These are phyloP conservation scores for Theobroma grandiflorum DNA, from an alignment of 441 rosid species.

Conservation along the genomic window DNA sequence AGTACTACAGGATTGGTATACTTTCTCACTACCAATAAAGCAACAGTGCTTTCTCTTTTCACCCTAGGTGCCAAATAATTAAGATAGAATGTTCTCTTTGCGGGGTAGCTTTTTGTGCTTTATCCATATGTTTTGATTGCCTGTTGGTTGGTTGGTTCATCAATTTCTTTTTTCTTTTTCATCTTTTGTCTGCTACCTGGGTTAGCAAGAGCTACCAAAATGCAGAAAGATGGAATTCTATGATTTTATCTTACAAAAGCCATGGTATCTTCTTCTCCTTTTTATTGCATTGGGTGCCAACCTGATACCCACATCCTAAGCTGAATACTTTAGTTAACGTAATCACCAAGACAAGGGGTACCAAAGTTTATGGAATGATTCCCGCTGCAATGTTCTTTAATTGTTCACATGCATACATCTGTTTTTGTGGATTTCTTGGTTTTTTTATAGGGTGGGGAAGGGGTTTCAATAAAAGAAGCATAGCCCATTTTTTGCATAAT, in stretches of 20 bases:
- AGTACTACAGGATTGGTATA: background rate
- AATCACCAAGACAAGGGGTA: background rate
- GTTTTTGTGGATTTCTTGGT: background rate
- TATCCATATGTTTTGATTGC: background rate
- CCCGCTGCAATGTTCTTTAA: background rate
- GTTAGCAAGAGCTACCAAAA: background rate
- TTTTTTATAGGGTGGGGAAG: too few species aligned
- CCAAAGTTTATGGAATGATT: constrained; percentile 11
- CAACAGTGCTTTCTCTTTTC: background rate
- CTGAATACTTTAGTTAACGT: background rate
- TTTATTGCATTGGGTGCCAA: background rate
- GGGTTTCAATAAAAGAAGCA: too few species aligned
- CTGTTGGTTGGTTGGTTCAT: background rate
- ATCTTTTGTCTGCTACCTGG: background rate
- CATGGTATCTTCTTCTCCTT: background rate
- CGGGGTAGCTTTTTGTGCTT: background rate
- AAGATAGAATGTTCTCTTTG: background rate
- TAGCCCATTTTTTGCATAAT: too few species aligned
- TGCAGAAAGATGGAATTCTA: background rate
- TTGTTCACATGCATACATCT: background rate
- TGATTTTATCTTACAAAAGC: background rate
- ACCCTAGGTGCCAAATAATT: background rate
- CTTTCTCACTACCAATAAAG: background rate
- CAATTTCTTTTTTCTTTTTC: background rate
- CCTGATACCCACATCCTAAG: background rate